Percentiles rank a stretch among this genome's conserved stretches.
Evolutionary conservation across 225 moss, liverwort and hornwort species (phyloP).

Genomic region (Neckera pumila): DNA sequence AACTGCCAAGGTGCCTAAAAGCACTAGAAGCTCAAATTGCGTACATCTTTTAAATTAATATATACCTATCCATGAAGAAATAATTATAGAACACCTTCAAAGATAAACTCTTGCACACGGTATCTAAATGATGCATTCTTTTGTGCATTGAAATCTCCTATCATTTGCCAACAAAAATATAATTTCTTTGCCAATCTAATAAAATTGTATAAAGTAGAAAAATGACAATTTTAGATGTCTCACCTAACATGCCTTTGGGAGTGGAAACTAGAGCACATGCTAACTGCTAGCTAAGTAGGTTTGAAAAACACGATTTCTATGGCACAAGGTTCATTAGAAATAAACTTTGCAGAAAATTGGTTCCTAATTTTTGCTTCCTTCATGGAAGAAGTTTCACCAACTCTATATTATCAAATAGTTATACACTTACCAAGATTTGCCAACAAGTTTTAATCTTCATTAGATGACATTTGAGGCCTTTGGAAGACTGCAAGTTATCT

Average conservation of each 20-base stretch:
- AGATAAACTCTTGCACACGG: not conserved
- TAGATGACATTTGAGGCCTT: too few species aligned
- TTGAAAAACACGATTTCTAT: fast-evolving
- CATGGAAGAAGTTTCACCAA: not conserved
- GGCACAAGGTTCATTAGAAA: not conserved
- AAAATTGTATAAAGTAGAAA: not conserved
- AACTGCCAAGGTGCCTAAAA: not conserved
- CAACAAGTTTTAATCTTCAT: not conserved
- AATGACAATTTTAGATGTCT: not conserved
- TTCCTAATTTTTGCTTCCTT: not conserved
- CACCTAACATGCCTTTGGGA: not conserved
- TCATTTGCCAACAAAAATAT: not conserved
- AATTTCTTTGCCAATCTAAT: not conserved
- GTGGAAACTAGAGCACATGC: not conserved
- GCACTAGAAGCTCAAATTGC: fast-evolving
- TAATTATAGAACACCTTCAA: not conserved
- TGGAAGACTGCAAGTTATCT: too few species aligned
- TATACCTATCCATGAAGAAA: too few species aligned
- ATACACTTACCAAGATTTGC: not conserved
- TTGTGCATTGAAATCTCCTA: not conserved
- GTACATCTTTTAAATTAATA: not conserved
- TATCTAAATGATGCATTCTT: not conserved
- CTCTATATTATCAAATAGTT: not conserved
- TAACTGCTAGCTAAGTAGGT: not conserved
- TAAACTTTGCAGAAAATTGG: not conserved